These are phyloP conservation scores for Spathaspora boniae DNA, from an alignment of 805 yeast species.

Conservation along the genomic window DNA sequence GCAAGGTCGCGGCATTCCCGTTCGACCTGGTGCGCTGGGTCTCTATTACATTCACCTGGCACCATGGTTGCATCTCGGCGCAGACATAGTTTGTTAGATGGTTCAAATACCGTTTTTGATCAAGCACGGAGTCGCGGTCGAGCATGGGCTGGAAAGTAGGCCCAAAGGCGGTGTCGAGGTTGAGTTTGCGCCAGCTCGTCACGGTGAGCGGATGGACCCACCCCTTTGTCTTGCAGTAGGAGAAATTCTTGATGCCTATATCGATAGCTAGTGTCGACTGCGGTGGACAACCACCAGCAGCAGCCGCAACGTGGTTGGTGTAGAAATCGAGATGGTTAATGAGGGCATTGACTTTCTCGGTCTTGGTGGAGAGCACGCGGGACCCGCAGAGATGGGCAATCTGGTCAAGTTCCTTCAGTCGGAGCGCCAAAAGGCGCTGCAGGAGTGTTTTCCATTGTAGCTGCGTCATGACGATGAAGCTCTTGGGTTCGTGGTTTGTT, in stretches of 20 bases:
- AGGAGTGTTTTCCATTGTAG: too few species aligned
- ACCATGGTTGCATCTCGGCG: constrained; percentile 11
- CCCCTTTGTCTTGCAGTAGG: constrained; percentile 25
- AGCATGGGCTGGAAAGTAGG: constrained; percentile 4
- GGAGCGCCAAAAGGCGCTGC: too few species aligned
- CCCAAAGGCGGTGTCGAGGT: constrained; percentile 20
- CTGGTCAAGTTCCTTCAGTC: too few species aligned
- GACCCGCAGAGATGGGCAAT: too few species aligned
- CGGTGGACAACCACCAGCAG: too few species aligned
- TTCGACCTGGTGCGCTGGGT: constrained; percentile 38
- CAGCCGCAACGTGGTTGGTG: too few species aligned
- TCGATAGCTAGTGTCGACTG: constrained; percentile 27
- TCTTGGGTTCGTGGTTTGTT: too few species aligned
- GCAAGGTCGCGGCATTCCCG: constrained; percentile 31
- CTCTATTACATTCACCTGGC: constrained; percentile 33
- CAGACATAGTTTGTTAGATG: constrained; percentile 9
- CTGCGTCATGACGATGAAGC: too few species aligned
- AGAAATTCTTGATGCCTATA: constrained; percentile 40
- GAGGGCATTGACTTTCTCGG: too few species aligned
- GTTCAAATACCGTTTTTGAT: constrained; percentile 26
- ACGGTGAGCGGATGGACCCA: constrained; percentile 8
- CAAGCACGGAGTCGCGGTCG: constrained; percentile 15
- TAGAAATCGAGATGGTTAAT: too few species aligned
- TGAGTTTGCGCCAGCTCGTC: constrained; percentile 23
- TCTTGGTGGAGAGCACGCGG: too few species aligned